Conservation (phyloP, 2,329 filamentous ascomycete species). For the Metarhizium album region DNA sequence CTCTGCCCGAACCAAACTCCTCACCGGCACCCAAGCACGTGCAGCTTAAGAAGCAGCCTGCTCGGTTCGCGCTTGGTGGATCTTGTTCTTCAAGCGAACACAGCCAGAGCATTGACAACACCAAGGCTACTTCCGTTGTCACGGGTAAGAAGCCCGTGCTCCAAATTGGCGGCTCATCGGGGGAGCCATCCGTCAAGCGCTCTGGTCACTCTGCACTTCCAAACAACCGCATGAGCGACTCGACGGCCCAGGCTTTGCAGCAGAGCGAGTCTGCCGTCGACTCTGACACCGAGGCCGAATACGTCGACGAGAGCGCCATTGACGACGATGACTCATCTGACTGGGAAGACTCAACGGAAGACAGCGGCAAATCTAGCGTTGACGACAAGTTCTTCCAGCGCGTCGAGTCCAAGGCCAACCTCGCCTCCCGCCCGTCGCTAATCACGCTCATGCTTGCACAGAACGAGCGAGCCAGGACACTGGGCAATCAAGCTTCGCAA, state of each 20-base stretch:
- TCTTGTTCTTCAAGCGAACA: conserved; percentile 65
- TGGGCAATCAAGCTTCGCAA: conserved; percentile 59
- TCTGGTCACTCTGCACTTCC: conserved; percentile 33
- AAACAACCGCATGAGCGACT: conserved; percentile 66
- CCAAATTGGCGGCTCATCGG: conserved; percentile 49
- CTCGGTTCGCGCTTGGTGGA: conserved; percentile 62
- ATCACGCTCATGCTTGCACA: conserved; percentile 82
- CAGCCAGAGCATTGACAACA: conserved; percentile 37
- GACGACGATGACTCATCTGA: conserved; percentile 55
- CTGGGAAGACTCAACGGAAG: conserved; percentile 60
- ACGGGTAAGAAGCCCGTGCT: conserved; percentile 33
- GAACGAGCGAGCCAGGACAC: conserved; percentile 57
- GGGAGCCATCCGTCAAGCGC: conserved; percentile 62
- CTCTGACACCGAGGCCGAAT: conserved; percentile 42
- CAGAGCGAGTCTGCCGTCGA: conserved; percentile 28
- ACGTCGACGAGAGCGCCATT: conserved; percentile 75
- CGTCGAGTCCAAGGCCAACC: conserved; percentile 76
- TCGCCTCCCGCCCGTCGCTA: conserved; percentile 77
- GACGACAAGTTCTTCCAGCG: conserved; percentile 82
- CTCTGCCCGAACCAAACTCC: conserved; percentile 51
- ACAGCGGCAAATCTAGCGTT: conserved; percentile 73
- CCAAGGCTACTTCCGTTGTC: conserved; percentile 22
- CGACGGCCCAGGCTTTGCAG: conserved; percentile 55
- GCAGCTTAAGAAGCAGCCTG: conserved; percentile 48
- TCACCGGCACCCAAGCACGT: conserved; percentile 54